Conservation (phyloP, 345 rosid species). For the Melaleuca alternifolia region DNA sequence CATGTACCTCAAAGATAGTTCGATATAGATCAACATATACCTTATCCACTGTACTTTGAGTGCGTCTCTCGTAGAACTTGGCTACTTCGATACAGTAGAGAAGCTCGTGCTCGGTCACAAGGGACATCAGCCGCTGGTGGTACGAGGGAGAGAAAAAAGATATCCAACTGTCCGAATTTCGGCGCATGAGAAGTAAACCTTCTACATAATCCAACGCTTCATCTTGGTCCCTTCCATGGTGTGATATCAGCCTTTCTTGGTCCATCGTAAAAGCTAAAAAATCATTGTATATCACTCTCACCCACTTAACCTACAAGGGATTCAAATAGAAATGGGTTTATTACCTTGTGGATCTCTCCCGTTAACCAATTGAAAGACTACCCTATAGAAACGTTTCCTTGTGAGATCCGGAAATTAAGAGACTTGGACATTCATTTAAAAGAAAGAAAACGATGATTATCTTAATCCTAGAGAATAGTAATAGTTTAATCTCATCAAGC, state of each 20-base stretch:
- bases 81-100: slow-evolving; percentile 9
- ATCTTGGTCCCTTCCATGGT: neutral
- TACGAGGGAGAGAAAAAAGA: neutral
- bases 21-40: neutral
- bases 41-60: neutral
- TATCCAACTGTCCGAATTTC: neutral
- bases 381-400: neutral
- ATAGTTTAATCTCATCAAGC: neutral
- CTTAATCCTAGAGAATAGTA: neutral
- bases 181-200: neutral
- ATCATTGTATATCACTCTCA: neutral
- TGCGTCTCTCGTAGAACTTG: neutral
- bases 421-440: neutral
- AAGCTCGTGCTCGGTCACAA: neutral
- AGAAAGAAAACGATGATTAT: neutral
- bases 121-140: neutral
- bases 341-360: neutral
- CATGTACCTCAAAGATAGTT: neutral
- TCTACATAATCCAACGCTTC: neutral
- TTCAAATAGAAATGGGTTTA: neutral
- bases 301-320: slow-evolving; percentile 4
- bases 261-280: neutral
- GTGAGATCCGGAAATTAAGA: neutral
- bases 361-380: neutral
- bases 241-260: slow-evolving; percentile 7